Conservation (phyloP, 441 rosid species). For the Capsella rubella region DNA sequence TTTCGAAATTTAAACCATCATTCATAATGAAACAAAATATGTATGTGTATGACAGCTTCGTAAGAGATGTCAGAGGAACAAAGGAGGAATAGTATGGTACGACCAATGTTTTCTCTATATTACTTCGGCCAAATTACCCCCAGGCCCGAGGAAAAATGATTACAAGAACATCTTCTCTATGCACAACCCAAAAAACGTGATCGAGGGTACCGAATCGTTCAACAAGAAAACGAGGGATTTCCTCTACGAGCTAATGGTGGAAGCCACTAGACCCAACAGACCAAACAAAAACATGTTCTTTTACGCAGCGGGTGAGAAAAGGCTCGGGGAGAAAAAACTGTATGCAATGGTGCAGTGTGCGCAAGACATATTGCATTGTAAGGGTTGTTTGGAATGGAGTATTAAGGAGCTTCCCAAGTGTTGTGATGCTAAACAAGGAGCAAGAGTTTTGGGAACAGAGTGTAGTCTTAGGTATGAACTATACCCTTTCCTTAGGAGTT, state of each 20-base stretch:
- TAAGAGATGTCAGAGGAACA: not conserved
- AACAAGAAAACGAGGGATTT: not conserved
- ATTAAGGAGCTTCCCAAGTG: conserved; percentile 13
- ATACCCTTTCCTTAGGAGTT: conserved; percentile 23
- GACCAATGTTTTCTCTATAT: conserved; percentile 5
- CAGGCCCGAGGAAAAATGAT: not conserved
- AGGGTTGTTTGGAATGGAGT: conserved; percentile 2
- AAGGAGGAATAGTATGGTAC: conserved; percentile 7
- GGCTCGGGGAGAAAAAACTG: not conserved
- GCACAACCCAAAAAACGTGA: not conserved
- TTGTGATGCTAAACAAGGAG: conserved; percentile 26
- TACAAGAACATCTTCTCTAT: not conserved
- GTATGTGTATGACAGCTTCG: conserved; percentile 2
- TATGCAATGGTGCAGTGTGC: conserved; percentile 34
- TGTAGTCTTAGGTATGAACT: conserved; percentile 30
- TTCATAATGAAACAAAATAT: not conserved
- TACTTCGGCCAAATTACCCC: not conserved
- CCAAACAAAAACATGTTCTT: not conserved
- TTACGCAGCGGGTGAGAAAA: not conserved
- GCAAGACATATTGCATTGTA: not conserved
- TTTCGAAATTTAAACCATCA: not conserved
- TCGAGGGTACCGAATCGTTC: not conserved
- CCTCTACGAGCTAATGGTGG: not conserved
- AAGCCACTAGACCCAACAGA: not conserved
- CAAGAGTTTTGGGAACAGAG: conserved; percentile 19